phyloP scores from a whole-genome alignment of 2,329 filamentous ascomycete genomes.

The Colletotrichum sidae region DNA sequence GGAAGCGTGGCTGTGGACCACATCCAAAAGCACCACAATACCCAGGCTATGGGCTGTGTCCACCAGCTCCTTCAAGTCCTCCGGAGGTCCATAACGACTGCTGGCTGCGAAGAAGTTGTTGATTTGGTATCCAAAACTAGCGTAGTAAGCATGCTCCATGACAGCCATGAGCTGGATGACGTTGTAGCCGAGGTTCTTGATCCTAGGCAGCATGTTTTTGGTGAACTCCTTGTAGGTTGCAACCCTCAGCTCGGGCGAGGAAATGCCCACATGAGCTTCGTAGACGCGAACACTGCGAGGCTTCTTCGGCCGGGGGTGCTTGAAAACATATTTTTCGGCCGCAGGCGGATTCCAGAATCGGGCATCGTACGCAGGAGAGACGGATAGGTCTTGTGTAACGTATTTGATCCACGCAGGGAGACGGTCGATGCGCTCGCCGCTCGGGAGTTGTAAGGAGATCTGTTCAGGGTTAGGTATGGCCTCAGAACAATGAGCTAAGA shows the following conservation, averaged over 20 bases:
- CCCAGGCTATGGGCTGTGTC: conserved; percentile 94
- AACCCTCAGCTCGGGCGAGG: conserved; percentile 87
- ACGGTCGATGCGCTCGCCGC: conserved; percentile 84
- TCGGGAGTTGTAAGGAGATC: conserved; percentile 86
- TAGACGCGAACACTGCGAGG: conserved; percentile 91
- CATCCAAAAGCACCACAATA: conserved; percentile 90
- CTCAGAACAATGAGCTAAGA: neutral
- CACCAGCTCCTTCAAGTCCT: conserved; percentile 96
- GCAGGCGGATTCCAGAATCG: conserved; percentile 95
- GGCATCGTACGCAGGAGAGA: conserved; percentile 94
- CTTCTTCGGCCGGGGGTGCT: conserved; percentile 84
- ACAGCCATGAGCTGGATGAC: conserved; percentile 98
- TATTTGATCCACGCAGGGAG: conserved; percentile 97
- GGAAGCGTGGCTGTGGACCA: conserved; percentile 97
- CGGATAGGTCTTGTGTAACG: conserved; percentile 89
- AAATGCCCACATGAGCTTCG: conserved; percentile 98
- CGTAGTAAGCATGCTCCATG: conserved; percentile 99
- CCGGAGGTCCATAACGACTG: conserved; percentile 92
- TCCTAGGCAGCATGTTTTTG: conserved; percentile 88
- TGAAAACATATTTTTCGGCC: conserved; percentile 83
- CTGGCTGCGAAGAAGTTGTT: conserved; percentile 99
- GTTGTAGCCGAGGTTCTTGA: conserved; percentile 93
- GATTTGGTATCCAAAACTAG: conserved; percentile 98
- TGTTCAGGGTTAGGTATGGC: conserved; percentile 48
- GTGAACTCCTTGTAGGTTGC: conserved; percentile 99